Conservation (phyloP, 805 yeast genomes). For the Saccharomycopsis malanga region DNA sequence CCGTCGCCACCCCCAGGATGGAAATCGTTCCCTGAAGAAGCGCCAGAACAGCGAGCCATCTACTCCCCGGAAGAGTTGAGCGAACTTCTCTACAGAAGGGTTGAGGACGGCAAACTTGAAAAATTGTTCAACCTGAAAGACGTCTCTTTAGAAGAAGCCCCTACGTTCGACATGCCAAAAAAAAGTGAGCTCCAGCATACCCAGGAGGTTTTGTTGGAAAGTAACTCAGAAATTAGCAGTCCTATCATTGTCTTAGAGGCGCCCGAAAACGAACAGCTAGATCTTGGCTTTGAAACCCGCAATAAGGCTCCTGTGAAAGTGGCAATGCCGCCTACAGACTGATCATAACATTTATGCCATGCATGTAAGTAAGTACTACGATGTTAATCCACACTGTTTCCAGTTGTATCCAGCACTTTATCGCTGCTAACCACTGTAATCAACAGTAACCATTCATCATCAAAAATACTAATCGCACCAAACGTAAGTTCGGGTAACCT, state of each 20-base stretch:
- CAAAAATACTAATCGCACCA: no score
- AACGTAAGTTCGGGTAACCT: no score
- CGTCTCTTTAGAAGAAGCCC: not conserved
- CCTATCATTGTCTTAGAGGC: slow-evolving; percentile 22
- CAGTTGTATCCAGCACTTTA: not conserved
- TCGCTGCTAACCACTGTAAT: no score
- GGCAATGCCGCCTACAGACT: slow-evolving; percentile 6
- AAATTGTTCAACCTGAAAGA: slow-evolving; percentile 6
- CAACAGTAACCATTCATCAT: no score
- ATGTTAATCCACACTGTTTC: not conserved
- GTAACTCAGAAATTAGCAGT: slow-evolving; percentile 9
- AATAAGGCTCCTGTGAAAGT: slow-evolving; percentile 6
- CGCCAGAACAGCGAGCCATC: slow-evolving; percentile 18
- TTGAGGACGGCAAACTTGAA: slow-evolving; percentile 14
- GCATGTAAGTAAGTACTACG: not conserved
- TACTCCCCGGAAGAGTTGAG: slow-evolving; percentile 20
- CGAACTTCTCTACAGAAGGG: slow-evolving; percentile 18
- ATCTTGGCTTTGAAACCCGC: not conserved
- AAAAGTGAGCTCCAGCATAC: not conserved
- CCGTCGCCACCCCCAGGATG: slow-evolving; percentile 23
- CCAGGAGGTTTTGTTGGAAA: slow-evolving; percentile 16
- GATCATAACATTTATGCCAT: not conserved
- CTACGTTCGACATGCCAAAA: not conserved
- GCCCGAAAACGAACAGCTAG: slow-evolving; percentile 10
- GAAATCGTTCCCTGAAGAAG: slow-evolving; percentile 16